Percentiles rank a stretch among this genome's conserved stretches.
Conservation (phyloP, 139 green algal species). For the Tetraselmis striata region DNA sequence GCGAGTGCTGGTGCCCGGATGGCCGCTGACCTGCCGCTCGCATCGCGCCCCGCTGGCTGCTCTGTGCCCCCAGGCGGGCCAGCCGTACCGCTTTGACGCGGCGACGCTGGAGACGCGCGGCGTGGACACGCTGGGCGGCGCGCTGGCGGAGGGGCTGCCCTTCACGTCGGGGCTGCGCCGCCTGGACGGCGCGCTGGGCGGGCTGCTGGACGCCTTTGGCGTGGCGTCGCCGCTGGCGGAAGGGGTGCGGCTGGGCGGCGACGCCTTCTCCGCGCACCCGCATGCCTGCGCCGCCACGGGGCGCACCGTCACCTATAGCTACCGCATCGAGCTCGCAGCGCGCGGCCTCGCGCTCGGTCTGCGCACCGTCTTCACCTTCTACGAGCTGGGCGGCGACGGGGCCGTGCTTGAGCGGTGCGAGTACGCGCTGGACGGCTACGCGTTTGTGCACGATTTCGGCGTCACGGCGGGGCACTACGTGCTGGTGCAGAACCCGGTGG, state of each 20-base stretch:
- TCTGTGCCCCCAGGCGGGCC: too few species aligned
- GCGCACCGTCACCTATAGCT: slow-evolving; percentile 27
- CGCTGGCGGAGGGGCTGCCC: slow-evolving; percentile 25
- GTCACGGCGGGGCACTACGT: slow-evolving; percentile 35
- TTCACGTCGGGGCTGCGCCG: slow-evolving; percentile 29
- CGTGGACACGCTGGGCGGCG: slow-evolving; percentile 24
- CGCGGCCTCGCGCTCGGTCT: not conserved
- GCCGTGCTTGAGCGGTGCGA: not conserved
- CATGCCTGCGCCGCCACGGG: slow-evolving; percentile 23
- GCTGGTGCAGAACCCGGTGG: slow-evolving; percentile 33
- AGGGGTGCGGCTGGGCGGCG: slow-evolving; percentile 17
- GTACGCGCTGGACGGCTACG: slow-evolving; percentile 23
- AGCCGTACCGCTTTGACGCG: slow-evolving; percentile 38
- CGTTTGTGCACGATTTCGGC: slow-evolving; percentile 43
- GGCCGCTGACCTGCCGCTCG: too few species aligned
- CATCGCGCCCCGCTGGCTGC: too few species aligned
- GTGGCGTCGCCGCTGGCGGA: not conserved
- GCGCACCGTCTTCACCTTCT: slow-evolving; percentile 33
- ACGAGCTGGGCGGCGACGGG: slow-evolving; percentile 23
- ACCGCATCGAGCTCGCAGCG: slow-evolving; percentile 10
- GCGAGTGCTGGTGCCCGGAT: too few species aligned
- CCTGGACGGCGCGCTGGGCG: slow-evolving; percentile 21
- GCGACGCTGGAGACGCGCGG: slow-evolving; percentile 32
- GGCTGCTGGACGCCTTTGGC: slow-evolving; percentile 23
- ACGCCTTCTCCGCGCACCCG: slow-evolving; percentile 39